Evolutionary conservation across 495 filamentous ascomycete genomes (phyloP).

Genomic region (Neurospora pannonica): DNA sequence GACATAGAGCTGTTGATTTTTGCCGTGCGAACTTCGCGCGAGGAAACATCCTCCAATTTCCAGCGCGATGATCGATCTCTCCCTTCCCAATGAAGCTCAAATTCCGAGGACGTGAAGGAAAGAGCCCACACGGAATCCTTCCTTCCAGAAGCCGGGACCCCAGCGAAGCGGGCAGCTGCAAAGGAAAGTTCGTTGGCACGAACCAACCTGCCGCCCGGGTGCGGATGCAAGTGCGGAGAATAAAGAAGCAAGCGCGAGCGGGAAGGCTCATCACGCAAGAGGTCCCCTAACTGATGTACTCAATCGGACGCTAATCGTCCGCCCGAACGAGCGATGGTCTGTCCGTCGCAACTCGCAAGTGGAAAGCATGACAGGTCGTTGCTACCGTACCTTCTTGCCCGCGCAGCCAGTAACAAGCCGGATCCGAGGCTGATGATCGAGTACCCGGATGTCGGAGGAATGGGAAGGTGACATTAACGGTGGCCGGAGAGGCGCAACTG

Average conservation of each 20-base stretch:
- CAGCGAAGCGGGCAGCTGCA: neutral
- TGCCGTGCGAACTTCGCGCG: neutral
- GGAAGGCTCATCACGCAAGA: neutral
- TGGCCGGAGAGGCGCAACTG: neutral
- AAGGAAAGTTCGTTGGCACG: neutral
- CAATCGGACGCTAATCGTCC: neutral
- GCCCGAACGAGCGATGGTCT: neutral
- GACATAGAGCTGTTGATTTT: neutral
- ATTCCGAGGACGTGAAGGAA: neutral
- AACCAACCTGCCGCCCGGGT: neutral
- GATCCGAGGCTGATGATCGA: neutral
- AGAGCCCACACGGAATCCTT: neutral
- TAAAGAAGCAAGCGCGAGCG: neutral
- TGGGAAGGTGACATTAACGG: neutral
- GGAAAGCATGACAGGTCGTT: neutral
- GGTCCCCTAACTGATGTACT: neutral
- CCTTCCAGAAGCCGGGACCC: neutral
- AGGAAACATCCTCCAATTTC: neutral
- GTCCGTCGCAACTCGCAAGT: neutral
- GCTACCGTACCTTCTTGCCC: neutral
- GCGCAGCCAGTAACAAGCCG: neutral
- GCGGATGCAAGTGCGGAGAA: neutral
- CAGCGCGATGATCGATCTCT: neutral
- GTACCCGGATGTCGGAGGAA: neutral
- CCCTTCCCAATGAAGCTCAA: neutral